A percentile compares a stretch with the other conserved stretches of the same genome.
phyloP scores from a whole-genome alignment of 768 basidiomycete species.

The Trametes cubensis region DNA sequence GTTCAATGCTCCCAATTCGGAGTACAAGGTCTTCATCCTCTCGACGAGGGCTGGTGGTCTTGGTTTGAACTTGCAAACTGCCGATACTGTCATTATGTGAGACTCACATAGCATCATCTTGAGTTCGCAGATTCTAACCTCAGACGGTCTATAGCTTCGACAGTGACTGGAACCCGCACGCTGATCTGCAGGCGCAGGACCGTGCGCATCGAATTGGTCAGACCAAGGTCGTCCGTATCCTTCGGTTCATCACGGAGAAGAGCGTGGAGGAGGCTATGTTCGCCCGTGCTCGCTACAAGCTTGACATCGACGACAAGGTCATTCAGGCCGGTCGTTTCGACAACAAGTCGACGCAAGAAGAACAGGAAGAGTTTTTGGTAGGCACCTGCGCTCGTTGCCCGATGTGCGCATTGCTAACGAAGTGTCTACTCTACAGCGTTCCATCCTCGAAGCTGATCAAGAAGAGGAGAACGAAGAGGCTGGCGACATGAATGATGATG shows the following conservation, averaged over 20 bases:
- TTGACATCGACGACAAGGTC: slow-evolving; percentile 98
- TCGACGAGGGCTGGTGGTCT: slow-evolving; percentile 94
- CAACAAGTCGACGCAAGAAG: slow-evolving; percentile 96
- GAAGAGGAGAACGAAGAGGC: slow-evolving; percentile 90
- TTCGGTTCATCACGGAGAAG: slow-evolving; percentile 96
- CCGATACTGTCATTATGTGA: slow-evolving; percentile 94
- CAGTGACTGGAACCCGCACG: slow-evolving; percentile 95
- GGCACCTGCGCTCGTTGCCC: slow-evolving; percentile 32
- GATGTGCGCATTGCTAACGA: slow-evolving; percentile 5
- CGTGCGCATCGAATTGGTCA: slow-evolving; percentile 99
- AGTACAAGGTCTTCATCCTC: slow-evolving; percentile 89
- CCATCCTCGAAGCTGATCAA: slow-evolving; percentile 87
- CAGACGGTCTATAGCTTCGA: slow-evolving; percentile 57
- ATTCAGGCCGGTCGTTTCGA: slow-evolving; percentile 99
- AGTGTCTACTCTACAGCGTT: slow-evolving; percentile 56
- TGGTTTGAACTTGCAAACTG: slow-evolving; percentile 93
- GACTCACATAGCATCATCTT: slow-evolving; percentile 29
- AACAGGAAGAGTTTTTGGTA: slow-evolving; percentile 94
- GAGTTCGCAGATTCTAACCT: slow-evolving; percentile 1
- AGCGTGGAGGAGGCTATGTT: slow-evolving; percentile 99
- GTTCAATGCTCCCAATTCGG: slow-evolving; percentile 89
- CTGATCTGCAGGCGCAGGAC: slow-evolving; percentile 99
- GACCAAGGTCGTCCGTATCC: slow-evolving; percentile 94
- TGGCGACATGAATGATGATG: slow-evolving; percentile 91
- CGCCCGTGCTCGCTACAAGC: slow-evolving; percentile 90